These are phyloP conservation scores for Fusarium nematophilum DNA, from an alignment of 2,329 filamentous ascomycete species.

Conservation along the genomic window DNA sequence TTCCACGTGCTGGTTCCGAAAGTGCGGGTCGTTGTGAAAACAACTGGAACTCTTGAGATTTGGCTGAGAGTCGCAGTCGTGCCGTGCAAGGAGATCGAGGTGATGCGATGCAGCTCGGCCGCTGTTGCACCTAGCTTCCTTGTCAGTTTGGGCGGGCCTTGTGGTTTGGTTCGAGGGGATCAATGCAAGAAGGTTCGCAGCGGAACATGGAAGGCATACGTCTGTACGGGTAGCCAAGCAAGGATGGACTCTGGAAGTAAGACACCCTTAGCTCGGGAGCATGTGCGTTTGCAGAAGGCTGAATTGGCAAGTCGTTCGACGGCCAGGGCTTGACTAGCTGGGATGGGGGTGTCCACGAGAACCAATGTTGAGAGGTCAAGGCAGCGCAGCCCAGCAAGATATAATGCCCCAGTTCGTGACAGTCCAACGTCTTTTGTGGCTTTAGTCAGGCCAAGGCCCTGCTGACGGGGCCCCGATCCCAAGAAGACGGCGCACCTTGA, in stretches of 20 bases:
- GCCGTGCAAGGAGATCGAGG: conserved; percentile 17
- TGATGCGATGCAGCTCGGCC: conserved; percentile 28
- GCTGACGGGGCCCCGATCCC: conserved; percentile 29
- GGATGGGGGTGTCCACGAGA: conserved; percentile 40
- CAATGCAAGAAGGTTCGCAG: conserved; percentile 18
- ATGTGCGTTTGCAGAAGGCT: conserved; percentile 27
- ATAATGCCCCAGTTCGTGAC: conserved; percentile 34
- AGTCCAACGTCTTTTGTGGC: conserved; percentile 22
- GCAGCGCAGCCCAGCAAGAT: conserved; percentile 43
- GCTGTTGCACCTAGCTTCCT: conserved; percentile 31
- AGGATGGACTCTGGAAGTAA: conserved; percentile 34
- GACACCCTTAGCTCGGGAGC: conserved; percentile 32
- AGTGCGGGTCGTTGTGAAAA: conserved; percentile 39
- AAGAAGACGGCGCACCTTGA: conserved; percentile 31
- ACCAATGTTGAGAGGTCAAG: conserved; percentile 34
- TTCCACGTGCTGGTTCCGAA: conserved; percentile 41
- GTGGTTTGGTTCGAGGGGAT: conserved; percentile 29
- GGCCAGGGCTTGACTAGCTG: conserved; percentile 41
- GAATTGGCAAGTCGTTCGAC: conserved; percentile 35
- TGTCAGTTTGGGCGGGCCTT: conserved; percentile 33
- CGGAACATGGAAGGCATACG: conserved; percentile 23
- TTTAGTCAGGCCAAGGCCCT: conserved; percentile 36
- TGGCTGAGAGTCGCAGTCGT: conserved; percentile 24
- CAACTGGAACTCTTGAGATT: conserved; percentile 21
- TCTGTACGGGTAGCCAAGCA: conserved; percentile 21